Evolutionary conservation across 352 stramenopile species (phyloP).

Genomic region (Phytophthora quininea): DNA sequence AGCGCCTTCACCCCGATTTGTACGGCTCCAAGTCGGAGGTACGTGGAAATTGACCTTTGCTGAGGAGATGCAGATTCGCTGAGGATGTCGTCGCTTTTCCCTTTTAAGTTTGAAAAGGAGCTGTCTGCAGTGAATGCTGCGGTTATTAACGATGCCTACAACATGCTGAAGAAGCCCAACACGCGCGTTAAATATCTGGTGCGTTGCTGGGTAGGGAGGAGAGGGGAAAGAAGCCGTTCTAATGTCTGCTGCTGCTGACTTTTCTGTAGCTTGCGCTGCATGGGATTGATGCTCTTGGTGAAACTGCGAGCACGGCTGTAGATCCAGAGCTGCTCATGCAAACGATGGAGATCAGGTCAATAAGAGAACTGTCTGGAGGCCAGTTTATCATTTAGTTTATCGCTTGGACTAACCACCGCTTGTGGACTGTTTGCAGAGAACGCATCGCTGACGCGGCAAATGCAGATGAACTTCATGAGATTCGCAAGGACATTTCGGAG

Average conservation of each 20-base stretch:
- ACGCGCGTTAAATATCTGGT: slow-evolving; percentile 87
- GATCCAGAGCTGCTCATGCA: slow-evolving; percentile 81
- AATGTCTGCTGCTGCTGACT: too few relatives aligned
- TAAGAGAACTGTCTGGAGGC: too few relatives aligned
- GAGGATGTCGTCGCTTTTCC: neutral
- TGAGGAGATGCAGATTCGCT: neutral
- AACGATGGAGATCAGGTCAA: slow-evolving; percentile 89
- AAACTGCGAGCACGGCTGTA: slow-evolving; percentile 76
- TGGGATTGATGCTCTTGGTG: slow-evolving; percentile 80
- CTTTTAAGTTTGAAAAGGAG: slow-evolving; percentile 76
- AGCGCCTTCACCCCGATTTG: slow-evolving; percentile 84
- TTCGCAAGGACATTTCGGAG: slow-evolving; percentile 68
- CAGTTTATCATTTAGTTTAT: neutral
- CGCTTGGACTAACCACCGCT: too few relatives aligned
- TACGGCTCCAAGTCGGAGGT: slow-evolving; percentile 89
- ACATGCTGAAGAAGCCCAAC: slow-evolving; percentile 88
- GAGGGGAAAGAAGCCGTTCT: too few relatives aligned
- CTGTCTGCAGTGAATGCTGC: slow-evolving; percentile 79
- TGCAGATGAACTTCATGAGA: slow-evolving; percentile 55
- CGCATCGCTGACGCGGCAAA: slow-evolving; percentile 72
- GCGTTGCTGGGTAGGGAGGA: too few relatives aligned
- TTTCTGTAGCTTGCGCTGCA: slow-evolving; percentile 68
- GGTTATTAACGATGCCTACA: slow-evolving; percentile 87
- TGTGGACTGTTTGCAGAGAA: slow-evolving; percentile 48
- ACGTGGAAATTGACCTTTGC: neutral